Evolutionary conservation across 2,329 filamentous ascomycete genomes (phyloP), one percentile per base, ranked within the genome.

Genomic region (Diaporthe australafricana): DNA sequence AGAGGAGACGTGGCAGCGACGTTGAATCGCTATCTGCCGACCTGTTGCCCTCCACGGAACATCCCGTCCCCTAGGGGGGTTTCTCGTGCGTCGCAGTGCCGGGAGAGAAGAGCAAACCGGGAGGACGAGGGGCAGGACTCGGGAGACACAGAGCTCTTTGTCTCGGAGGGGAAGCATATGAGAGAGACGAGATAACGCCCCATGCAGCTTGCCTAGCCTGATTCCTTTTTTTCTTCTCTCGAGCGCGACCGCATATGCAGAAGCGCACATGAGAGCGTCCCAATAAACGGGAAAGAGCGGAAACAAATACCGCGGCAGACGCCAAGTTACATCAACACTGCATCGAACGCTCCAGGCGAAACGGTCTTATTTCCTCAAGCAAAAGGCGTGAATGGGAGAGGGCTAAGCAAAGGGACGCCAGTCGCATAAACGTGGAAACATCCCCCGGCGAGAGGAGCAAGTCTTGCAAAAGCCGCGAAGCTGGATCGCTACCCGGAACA

Each of bases 1-100:
- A 71, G 42, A 56, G 52, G 52, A 70, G 62, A 68, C 71, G 71
- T 69, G 68, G 56, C 71, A 50, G 57, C 56, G 40, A 55, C 40
- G 27, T 62, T 32, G 30, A 63, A 17, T 20, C 16, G 42, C 40
- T 47, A 71, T 73, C 72, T 71, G 69, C 63, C 63, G 72, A 69
- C 45, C 48, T 22, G 38, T 57, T 62, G 71, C 40, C 42, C 30
- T 52, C 35, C 71, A 62, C 63, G 71, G 68, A 73, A 55, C 53
- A 30, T 53, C 32, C n/a, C 27, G 56, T 30, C 55, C 40, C 22
- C 62, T 65, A 68, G 38, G 52, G 14, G 14, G 14, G 9, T 17
- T 47, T 22, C 38, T 57, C 22, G 62, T 68, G 71, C 62, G 48
- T 70, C 71, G 25, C 38, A 27, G 65, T 14, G 38, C 62, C 42